These are phyloP conservation scores for Hortaea werneckii DNA, from an alignment of 2,329 filamentous ascomycete species.

Conservation along the genomic window DNA sequence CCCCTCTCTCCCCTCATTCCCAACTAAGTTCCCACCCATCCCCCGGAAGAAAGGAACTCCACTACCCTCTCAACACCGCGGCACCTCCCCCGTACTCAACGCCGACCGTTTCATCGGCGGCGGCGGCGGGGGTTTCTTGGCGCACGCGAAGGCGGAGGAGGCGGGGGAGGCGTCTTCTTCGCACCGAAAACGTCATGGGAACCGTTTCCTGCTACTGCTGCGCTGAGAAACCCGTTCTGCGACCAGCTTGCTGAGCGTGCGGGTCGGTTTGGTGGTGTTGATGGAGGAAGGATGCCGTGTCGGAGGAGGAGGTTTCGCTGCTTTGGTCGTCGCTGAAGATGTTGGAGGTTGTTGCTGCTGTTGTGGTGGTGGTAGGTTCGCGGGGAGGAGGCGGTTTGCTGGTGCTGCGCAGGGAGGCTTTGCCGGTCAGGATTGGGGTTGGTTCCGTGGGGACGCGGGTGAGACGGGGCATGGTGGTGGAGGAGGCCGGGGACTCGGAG, in stretches of 20 bases:
- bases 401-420: constrained; percentile 36
- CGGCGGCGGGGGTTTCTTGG: constrained; percentile 57
- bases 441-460: constrained; percentile 47
- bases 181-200: constrained; percentile 18
- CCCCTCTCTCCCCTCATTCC: too few species aligned
- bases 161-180: constrained; percentile 52
- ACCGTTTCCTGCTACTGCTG: constrained; percentile 1
- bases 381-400: constrained; percentile 20
- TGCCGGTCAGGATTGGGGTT: constrained; percentile 36
- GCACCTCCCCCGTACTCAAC: constrained; percentile 31
- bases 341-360: constrained; percentile 15
- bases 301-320: constrained; percentile 36
- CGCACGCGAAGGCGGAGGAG: constrained; percentile 45
- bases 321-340: constrained; percentile 45
- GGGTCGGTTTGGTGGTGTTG: constrained; percentile 18
- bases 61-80: constrained; percentile 13
- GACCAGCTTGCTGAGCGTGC: constrained; percentile 40
- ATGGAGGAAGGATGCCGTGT: constrained; percentile 20
- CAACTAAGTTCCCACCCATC: too few species aligned
- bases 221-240: constrained; percentile 5
- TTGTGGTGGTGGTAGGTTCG: constrained; percentile 10
- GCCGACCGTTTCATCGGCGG: constrained; percentile 53
- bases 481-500: constrained; percentile 39
- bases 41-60: too few species aligned
- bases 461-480: constrained; percentile 31